Evolutionary conservation across 345 rosid genomes (phyloP).

Genomic region (Melastoma malabathricum): DNA sequence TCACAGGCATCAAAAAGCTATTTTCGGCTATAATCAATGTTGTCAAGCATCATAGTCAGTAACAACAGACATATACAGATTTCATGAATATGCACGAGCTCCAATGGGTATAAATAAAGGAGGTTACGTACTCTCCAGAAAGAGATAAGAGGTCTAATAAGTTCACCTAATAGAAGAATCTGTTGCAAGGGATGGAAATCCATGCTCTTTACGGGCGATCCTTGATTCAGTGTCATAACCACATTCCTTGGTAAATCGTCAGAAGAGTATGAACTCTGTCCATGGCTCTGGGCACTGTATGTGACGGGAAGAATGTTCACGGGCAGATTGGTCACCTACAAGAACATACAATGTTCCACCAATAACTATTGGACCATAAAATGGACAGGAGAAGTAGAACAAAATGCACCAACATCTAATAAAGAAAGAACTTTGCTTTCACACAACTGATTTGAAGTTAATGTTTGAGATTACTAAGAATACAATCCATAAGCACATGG

Average conservation of each 20-base stretch:
- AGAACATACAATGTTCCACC: constrained; percentile 5
- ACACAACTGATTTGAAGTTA: too few species aligned
- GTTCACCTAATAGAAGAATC: constrained; percentile 55
- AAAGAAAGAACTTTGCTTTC: not conserved
- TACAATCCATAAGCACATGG: too few species aligned
- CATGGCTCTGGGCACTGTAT: constrained; percentile 50
- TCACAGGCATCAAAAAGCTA: not conserved
- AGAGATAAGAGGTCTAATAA: not conserved
- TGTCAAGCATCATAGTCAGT: constrained; percentile 5
- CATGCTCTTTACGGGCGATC: constrained; percentile 69
- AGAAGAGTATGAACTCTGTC: constrained; percentile 52
- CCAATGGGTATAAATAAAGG: not conserved
- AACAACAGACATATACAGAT: constrained; percentile 3
- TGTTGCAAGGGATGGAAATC: constrained; percentile 74
- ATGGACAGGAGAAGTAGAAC: constrained; percentile 1
- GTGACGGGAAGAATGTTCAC: constrained; percentile 46
- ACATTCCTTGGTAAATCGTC: constrained; percentile 67
- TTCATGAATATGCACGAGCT: not conserved
- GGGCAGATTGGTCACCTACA: constrained; percentile 51
- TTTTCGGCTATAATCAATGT: constrained; percentile 7
- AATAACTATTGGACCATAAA: not conserved
- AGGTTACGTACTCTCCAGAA: not conserved
- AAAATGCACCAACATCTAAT: not conserved
- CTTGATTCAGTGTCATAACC: constrained; percentile 52
- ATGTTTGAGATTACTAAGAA: too few species aligned